These are phyloP conservation scores for Aphanoascus verrucosus DNA, from an alignment of 2,329 filamentous ascomycete genomes.

Conservation along the genomic window DNA sequence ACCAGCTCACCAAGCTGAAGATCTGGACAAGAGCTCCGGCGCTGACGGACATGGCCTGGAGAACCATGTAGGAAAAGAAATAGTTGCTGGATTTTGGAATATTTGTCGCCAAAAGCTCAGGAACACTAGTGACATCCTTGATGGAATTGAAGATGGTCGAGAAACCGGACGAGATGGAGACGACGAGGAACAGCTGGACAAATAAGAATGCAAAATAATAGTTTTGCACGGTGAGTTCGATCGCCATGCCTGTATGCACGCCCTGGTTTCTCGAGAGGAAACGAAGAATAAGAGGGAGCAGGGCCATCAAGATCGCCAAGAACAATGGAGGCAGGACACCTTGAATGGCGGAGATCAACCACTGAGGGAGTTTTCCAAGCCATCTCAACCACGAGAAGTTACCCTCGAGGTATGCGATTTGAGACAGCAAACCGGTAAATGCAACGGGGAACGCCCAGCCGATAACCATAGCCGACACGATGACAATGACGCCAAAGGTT, in stretches of 20 bases:
- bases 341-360: slow-evolving; percentile 58
- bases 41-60: slow-evolving; percentile 83
- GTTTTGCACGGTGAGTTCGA: slow-evolving; percentile 71
- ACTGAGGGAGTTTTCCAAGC: slow-evolving; percentile 51
- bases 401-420: slow-evolving; percentile 59
- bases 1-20: slow-evolving; percentile 68
- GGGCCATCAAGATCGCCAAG: slow-evolving; percentile 63
- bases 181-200: slow-evolving; percentile 86
- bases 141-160: slow-evolving; percentile 55
- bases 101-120: slow-evolving; percentile 62
- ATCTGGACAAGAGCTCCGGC: slow-evolving; percentile 81
- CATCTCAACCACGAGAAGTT: slow-evolving; percentile 60
- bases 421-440: slow-evolving; percentile 72
- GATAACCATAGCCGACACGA: slow-evolving; percentile 66
- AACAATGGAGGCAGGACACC: slow-evolving; percentile 76
- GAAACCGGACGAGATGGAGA: slow-evolving; percentile 71
- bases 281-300: slow-evolving; percentile 70
- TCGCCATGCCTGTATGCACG: slow-evolving; percentile 68
- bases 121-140: slow-evolving; percentile 56
- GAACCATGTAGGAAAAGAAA: slow-evolving; percentile 97
- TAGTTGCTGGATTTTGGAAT: slow-evolving; percentile 85
- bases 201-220: slow-evolving; percentile 95
- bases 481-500: slow-evolving; percentile 51
- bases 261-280: slow-evolving; percentile 65
- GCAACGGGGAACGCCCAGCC: slow-evolving; percentile 86